Percentiles rank a stretch among this genome's conserved stretches.
phyloP scores from a whole-genome alignment of 257 asterid genomes.

The Solanum chilense region DNA sequence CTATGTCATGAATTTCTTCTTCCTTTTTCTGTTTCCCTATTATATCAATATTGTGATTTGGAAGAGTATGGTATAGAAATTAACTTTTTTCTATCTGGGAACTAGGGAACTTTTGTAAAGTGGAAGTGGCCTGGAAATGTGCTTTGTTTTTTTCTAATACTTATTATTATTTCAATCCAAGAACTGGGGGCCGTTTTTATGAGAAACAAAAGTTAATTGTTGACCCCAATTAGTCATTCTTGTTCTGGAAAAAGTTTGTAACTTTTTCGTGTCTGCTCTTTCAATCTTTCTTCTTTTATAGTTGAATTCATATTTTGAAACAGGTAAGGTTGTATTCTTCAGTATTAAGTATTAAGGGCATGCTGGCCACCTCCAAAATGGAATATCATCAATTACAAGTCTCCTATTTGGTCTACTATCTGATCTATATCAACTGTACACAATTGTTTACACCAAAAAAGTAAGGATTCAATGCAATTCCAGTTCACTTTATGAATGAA shows the following conservation, averaged over 20 bases:
- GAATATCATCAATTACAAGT: too few species aligned
- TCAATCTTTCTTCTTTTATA: background rate
- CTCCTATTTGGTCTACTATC: too few species aligned
- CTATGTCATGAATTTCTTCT: background rate
- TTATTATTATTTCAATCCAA: background rate
- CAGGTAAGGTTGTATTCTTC: too few species aligned
- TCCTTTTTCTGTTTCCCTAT: background rate
- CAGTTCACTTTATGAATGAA: too few species aligned
- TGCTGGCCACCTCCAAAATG: too few species aligned
- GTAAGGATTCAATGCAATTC: too few species aligned
- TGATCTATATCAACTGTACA: too few species aligned
- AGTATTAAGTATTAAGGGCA: too few species aligned
- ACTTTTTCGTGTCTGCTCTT: background rate
- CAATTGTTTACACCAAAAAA: too few species aligned
- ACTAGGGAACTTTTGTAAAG: background rate
- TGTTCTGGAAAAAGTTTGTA: background rate
- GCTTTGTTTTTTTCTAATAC: background rate
- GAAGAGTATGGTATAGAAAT: background rate
- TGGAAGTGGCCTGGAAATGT: background rate
- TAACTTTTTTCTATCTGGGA: background rate
- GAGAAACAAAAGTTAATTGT: background rate
- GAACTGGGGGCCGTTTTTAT: background rate
- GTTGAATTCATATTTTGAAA: too few species aligned
- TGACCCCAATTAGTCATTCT: background rate
- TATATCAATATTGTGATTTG: background rate